These are phyloP conservation scores for Aspergillus nidulans DNA, from an alignment of 495 filamentous ascomycete genomes.

Conservation along the genomic window DNA sequence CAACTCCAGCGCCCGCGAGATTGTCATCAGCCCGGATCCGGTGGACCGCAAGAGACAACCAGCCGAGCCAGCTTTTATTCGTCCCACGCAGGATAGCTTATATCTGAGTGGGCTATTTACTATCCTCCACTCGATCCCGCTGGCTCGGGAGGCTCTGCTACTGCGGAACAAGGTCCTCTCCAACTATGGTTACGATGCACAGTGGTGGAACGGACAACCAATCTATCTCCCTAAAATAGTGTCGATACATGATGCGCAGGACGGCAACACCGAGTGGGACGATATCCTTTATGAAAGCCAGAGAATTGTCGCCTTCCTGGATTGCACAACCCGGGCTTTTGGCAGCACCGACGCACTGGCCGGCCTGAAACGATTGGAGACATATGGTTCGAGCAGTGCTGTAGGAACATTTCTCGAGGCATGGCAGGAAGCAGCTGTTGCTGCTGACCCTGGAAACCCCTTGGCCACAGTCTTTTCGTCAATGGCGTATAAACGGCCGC, in stretches of 20 bases:
- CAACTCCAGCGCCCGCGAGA: constrained; percentile 52
- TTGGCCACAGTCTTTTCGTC: constrained; percentile 37
- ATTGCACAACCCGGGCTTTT: constrained; percentile 73
- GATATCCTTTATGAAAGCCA: constrained; percentile 54
- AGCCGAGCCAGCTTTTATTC: constrained; percentile 67
- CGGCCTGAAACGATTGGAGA: constrained; percentile 37
- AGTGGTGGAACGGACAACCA: constrained; percentile 81
- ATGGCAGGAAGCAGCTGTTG: constrained; percentile 41
- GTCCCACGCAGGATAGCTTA: constrained; percentile 53
- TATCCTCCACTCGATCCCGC: constrained; percentile 81
- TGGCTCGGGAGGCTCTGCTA: constrained; percentile 70
- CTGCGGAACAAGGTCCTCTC: constrained; percentile 43
- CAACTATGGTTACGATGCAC: constrained; percentile 63
- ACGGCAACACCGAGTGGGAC: constrained; percentile 35
- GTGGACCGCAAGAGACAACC: constrained; percentile 54
- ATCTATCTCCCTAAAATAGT: constrained; percentile 57
- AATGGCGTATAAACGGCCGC: constrained; percentile 33
- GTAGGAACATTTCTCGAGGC: constrained; percentile 34
- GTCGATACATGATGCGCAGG: constrained; percentile 41
- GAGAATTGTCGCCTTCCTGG: constrained; percentile 83
- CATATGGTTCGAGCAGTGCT: constrained; percentile 30
- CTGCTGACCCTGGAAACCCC: constrained; percentile 36
- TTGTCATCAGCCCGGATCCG: constrained; percentile 56
- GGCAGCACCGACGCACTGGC: constrained; percentile 64
- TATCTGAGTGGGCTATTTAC: constrained; percentile 67